Evolutionary conservation across 768 basidiomycete genomes (phyloP).

Genomic region (Russula sp.): DNA sequence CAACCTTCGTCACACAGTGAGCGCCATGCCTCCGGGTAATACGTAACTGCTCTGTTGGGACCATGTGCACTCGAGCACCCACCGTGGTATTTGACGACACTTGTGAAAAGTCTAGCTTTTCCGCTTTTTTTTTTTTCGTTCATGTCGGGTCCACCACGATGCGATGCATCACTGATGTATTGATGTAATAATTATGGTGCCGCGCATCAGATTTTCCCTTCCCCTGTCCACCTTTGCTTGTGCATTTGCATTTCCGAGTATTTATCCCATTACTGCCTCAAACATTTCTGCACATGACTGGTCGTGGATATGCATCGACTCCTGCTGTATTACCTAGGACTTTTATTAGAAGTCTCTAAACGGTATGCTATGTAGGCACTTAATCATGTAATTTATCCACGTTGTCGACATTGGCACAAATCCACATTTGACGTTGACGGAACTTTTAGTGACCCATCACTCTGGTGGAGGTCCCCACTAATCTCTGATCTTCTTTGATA

Average conservation of each 20-base stretch:
- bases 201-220: not conserved
- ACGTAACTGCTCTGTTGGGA: not conserved
- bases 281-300: conserved; percentile 5
- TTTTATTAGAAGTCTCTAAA: conserved; percentile 20
- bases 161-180: conserved; percentile 13
- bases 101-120: not conserved
- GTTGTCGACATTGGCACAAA: conserved; percentile 17
- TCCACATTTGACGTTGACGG: conserved; percentile 14
- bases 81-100: too few species aligned
- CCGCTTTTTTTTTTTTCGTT: not conserved
- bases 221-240: not conserved
- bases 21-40: not conserved
- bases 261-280: conserved; percentile 14
- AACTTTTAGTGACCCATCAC: conserved; percentile 5
- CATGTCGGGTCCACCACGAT: not conserved
- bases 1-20: conserved; percentile 21
- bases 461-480: not conserved
- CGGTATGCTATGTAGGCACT: conserved; percentile 18
- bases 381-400: conserved; percentile 21
- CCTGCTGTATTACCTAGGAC: conserved; percentile 17
- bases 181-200: conserved; percentile 19
- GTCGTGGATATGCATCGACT: conserved; percentile 15
- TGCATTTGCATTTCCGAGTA: conserved; percentile 13
- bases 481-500: conserved; percentile 6
- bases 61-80: not conserved